Percentiles rank a stretch among this genome's conserved stretches.
phyloP scores from a whole-genome alignment of 805 yeast genomes.

The Schizosaccharomyces cryophilus region DNA sequence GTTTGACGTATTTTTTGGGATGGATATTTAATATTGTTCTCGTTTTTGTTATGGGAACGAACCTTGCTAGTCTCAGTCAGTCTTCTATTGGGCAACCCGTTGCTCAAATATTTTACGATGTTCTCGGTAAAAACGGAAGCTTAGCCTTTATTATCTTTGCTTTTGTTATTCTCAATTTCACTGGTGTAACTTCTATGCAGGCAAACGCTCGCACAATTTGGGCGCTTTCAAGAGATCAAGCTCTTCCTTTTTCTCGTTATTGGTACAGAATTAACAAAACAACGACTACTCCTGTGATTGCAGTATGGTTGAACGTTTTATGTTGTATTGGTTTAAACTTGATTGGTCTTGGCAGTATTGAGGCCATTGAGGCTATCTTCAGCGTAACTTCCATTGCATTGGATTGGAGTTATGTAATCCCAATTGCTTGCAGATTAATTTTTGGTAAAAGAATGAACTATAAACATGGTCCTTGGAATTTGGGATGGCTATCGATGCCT shows the following conservation, averaged over 20 bases:
- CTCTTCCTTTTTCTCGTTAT: conserved; percentile 29
- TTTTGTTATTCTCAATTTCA: conserved; percentile 26
- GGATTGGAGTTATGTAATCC: conserved; percentile 32
- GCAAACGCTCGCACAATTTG: conserved; percentile 37
- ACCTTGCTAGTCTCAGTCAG: conserved; percentile 23
- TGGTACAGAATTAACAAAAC: conserved; percentile 25
- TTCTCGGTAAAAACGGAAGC: conserved; percentile 26
- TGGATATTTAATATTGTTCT: conserved; percentile 41
- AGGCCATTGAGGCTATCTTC: conserved; percentile 43
- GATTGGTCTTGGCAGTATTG: conserved; percentile 37
- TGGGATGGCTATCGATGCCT: conserved; percentile 46
- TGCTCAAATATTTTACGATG: conserved; percentile 37
- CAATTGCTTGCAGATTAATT: conserved; percentile 23
- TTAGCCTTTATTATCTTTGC: conserved; percentile 25
- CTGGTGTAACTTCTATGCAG: conserved; percentile 27
- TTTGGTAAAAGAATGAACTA: conserved; percentile 32
- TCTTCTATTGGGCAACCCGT: conserved; percentile 39
- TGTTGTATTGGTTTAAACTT: conserved; percentile 33
- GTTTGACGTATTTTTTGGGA: conserved; percentile 18
- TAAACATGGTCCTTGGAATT: conserved; percentile 53
- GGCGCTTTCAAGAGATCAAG: conserved; percentile 45
- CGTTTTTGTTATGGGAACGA: conserved; percentile 31
- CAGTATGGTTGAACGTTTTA: conserved; percentile 29
- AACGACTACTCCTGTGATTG: conserved; percentile 32
- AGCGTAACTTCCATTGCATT: conserved; percentile 36